Evolutionary conservation across 1,284 basidiomycete species (phyloP).

Genomic region (Moniliophthora roreri): DNA sequence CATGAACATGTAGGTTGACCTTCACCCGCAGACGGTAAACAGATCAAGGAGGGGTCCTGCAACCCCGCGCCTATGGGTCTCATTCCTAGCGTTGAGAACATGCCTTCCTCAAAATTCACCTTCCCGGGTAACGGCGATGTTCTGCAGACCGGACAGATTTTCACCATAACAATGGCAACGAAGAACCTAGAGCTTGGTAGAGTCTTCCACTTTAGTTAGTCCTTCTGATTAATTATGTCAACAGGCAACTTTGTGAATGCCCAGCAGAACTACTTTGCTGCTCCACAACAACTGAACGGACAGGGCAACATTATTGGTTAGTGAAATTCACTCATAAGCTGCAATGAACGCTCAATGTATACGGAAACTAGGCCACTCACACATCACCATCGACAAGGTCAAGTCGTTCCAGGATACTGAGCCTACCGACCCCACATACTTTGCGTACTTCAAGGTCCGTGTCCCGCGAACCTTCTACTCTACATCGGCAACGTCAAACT

Average conservation of each 20-base stretch:
- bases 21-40: background rate
- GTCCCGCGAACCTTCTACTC: background rate
- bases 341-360: too few relatives aligned
- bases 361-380: conserved; percentile 46
- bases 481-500: background rate
- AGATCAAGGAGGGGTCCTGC: background rate
- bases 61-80: background rate
- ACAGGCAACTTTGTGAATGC: conserved; percentile 2
- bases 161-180: background rate
- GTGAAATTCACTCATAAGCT: too few relatives aligned
- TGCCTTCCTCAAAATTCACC: background rate
- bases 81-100: background rate
- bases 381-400: conserved; percentile 53
- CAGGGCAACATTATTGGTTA: conserved; percentile 34
- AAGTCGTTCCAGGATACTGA: conserved; percentile 41
- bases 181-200: background rate
- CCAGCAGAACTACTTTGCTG: conserved; percentile 43
- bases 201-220: background rate
- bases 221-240: background rate
- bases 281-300: conserved; percentile 51
- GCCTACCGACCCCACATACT: conserved; percentile 45
- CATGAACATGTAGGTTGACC: background rate
- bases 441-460: conserved; percentile 48
- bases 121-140: background rate
- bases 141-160: background rate